Base-by-base conservation (phyloP, 495 filamentous ascomycete genomes). In the Thermochaetoides thermophila region DNA sequence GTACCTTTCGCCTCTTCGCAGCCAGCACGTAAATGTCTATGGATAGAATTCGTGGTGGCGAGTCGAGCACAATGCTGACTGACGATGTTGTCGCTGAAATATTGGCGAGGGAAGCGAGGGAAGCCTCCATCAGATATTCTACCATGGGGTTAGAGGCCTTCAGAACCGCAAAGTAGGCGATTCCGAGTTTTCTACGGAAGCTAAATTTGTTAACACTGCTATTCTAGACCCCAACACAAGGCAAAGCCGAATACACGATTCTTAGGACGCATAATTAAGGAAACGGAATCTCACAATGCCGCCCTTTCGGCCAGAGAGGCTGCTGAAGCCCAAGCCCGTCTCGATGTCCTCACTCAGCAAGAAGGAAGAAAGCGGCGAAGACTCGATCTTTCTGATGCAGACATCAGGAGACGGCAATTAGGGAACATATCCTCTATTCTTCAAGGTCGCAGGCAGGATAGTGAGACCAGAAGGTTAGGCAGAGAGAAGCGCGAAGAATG, bases 211-310 rank as follows among this genome's bases (percentile, higher is more conserved):
- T 44, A 34, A 47, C 34, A 15, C 8, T 12, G 25, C 32, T 32
- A 27, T 34, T 27, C 30, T 33, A 68, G 64, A 30, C 60, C 74
- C 14, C 53, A 64, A 17, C 71, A 71, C 45, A 81, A 84, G 32
- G 83, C 83, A 3, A 93, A 84, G 45, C 83, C 87, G 10, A 96
- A 97, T 45, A 93, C 80, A 0, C 66, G 81, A 27, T 96, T 96
- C 44, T 62, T 97, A 9, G 73, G 76, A 17, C 81, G 89, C 42
- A 80, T 96, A 32, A 80, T 97, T 43, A 78, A 76, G 37, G 79
- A 91, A 36, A 87, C 84, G 1, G 81, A 89, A 39, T 81, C 44
- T 32, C 89, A 97, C 55, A 97, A 97, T 68, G 71, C 81, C 9
- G 80, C 84, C 5, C 62, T 95, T 34, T 70, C 78, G 25, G 82